Conservation (phyloP, 768 basidiomycete genomes). For the Suillus brevipes region DNA sequence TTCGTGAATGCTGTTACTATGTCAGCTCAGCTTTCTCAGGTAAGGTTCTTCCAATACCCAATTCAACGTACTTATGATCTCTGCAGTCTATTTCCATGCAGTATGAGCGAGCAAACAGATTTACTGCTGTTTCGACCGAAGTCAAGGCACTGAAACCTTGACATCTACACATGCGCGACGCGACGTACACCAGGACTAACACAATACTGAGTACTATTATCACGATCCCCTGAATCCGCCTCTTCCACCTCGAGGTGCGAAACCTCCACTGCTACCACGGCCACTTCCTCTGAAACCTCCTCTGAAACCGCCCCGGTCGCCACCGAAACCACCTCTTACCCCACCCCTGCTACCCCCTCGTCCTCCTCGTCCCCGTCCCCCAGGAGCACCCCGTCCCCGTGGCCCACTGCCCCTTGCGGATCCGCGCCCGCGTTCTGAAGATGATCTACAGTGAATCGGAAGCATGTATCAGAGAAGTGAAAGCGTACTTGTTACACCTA, state of each 20-base stretch:
- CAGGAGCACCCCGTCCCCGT: conserved; percentile 27
- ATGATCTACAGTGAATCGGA: conserved; percentile 32
- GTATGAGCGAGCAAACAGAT: conserved; percentile 48
- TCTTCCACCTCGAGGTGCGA: conserved; percentile 28
- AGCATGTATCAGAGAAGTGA: conserved; percentile 5
- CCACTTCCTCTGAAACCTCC: conserved; percentile 48
- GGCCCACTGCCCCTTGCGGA: conserved; percentile 22
- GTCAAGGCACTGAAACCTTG: conserved; percentile 51
- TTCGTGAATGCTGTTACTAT: conserved; percentile 40
- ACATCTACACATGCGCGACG: conserved; percentile 10
- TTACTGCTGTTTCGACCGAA: conserved; percentile 47
- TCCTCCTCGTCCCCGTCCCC: conserved; percentile 38
- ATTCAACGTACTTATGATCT: not conserved
- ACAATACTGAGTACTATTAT: conserved; percentile 4
- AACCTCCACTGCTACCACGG: conserved; percentile 34
- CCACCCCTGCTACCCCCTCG: conserved; percentile 39
- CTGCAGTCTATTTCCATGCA: conserved; percentile 49
- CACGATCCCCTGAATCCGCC: conserved; percentile 55
- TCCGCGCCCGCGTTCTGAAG: conserved; percentile 48
- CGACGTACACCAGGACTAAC: not conserved
- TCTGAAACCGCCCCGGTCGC: conserved; percentile 44
- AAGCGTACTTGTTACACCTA: conserved; percentile 31
- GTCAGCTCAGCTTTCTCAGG: conserved; percentile 54
- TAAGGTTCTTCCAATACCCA: conserved; percentile 21
- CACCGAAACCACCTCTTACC: conserved; percentile 37